These are phyloP conservation scores for Trametes maxima DNA, from an alignment of 768 basidiomycete genomes.

Conservation along the genomic window DNA sequence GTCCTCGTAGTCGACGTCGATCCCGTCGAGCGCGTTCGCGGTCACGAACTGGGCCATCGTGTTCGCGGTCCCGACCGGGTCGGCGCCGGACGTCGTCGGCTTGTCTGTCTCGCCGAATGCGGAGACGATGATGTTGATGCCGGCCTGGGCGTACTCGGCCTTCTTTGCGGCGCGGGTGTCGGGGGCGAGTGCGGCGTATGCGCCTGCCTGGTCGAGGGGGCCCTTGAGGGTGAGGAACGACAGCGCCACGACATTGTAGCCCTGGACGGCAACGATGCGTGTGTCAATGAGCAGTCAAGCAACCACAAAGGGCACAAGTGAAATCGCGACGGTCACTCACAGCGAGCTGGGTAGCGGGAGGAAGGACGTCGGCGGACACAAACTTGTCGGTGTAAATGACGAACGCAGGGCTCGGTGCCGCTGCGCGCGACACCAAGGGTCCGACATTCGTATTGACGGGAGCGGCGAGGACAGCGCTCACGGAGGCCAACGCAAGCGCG, in stretches of 20 bases:
- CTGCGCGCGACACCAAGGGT: background rate
- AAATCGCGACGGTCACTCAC: background rate
- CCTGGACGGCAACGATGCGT: background rate
- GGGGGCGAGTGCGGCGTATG: constrained; percentile 12
- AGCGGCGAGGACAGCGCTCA: constrained; percentile 9
- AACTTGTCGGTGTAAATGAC: constrained; percentile 21
- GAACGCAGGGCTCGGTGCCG: constrained; percentile 19
- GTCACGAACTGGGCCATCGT: constrained; percentile 40
- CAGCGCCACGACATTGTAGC: constrained; percentile 19
- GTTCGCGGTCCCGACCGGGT: constrained; percentile 36
- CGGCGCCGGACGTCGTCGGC: constrained; percentile 31
- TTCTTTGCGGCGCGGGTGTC: constrained; percentile 23
- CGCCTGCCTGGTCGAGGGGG: constrained; percentile 15
- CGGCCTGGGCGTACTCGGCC: constrained; percentile 26
- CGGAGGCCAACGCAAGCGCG: constrained; percentile 20
- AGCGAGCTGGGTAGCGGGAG: constrained; percentile 11
- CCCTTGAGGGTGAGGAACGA: constrained; percentile 21
- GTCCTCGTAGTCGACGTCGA: constrained; percentile 31
- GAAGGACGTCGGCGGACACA: constrained; percentile 19
- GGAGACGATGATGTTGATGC: constrained; percentile 28
- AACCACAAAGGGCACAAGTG: background rate
- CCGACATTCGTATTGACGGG: constrained; percentile 1
- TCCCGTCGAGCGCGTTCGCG: constrained; percentile 28
- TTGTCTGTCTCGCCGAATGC: constrained; percentile 34
- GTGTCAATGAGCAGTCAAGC: background rate